Conservation (phyloP, 257 asterid genomes). For the Ballota nigra region DNA sequence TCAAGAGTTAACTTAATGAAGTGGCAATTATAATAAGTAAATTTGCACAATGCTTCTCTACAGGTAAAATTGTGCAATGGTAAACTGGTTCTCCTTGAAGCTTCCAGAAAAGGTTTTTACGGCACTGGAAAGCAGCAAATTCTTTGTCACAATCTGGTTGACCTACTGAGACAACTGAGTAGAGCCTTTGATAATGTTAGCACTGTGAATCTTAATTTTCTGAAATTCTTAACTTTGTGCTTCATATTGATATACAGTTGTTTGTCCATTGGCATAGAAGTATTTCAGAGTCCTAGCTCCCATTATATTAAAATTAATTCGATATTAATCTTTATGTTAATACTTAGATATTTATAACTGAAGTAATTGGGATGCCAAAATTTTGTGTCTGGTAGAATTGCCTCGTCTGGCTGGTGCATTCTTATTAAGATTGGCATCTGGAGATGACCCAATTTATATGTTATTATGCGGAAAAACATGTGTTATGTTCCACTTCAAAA, state of each 20-base stretch:
- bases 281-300: neutral
- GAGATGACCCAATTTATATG: neutral
- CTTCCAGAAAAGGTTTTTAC: slow-evolving; percentile 75
- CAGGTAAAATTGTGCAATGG: slow-evolving; percentile 94
- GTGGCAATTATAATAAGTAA: slow-evolving; percentile 12
- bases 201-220: slow-evolving; percentile 23
- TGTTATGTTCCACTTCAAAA: neutral
- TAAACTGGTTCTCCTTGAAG: slow-evolving; percentile 67
- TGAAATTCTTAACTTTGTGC: slow-evolving; percentile 8
- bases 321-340: slow-evolving; percentile 4
- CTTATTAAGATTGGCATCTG: neutral
- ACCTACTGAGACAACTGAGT: slow-evolving; percentile 85
- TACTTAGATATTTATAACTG: neutral
- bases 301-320: neutral
- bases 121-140: slow-evolving; percentile 74
- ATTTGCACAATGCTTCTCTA: slow-evolving; percentile 25
- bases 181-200: slow-evolving; percentile 91
- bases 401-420: neutral
- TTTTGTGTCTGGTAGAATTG: neutral
- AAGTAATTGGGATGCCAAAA: neutral
- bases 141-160: slow-evolving; percentile 89
- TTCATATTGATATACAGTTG: slow-evolving; percentile 1
- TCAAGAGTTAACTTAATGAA: slow-evolving; percentile 12
- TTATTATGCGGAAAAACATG: neutral
- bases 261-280: slow-evolving; percentile 1